These are phyloP conservation scores for Populus simonii DNA, from an alignment of 345 rosid species.

Conservation along the genomic window DNA sequence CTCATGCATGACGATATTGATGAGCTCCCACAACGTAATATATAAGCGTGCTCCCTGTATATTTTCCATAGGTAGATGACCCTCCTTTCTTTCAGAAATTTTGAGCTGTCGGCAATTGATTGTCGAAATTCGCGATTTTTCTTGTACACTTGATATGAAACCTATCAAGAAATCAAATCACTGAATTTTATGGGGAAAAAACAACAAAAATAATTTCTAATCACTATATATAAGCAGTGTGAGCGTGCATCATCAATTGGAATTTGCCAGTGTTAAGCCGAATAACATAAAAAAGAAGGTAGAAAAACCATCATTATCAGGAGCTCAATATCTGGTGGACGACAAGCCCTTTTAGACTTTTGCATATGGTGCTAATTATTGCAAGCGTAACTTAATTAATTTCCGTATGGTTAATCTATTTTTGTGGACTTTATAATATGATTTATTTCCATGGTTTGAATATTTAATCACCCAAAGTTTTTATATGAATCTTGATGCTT, in stretches of 20 bases:
- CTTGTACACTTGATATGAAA: too few species aligned
- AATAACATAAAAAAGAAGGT: background rate
- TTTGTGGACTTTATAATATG: too few species aligned
- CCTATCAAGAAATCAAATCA: background rate
- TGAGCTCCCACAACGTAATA: too few species aligned
- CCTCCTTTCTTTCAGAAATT: background rate
- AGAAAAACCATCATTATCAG: background rate
- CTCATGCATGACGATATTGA: conserved; percentile 15
- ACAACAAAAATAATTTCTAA: too few species aligned
- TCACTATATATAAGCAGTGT: background rate
- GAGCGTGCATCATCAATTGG: background rate
- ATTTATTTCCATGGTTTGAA: too few species aligned
- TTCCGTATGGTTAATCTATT: too few species aligned
- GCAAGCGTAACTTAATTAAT: background rate
- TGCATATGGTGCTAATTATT: background rate
- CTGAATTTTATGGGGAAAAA: background rate
- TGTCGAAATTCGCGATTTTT: background rate
- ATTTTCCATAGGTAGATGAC: too few species aligned
- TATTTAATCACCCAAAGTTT: too few species aligned
- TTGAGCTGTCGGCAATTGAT: background rate
- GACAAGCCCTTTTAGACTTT: background rate
- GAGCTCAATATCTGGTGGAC: background rate
- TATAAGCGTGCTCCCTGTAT: too few species aligned
- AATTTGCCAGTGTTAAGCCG: background rate
- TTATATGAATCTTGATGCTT: too few species aligned